Conservation (phyloP, 2,329 filamentous ascomycete genomes). For the Fusarium nematophilum region DNA sequence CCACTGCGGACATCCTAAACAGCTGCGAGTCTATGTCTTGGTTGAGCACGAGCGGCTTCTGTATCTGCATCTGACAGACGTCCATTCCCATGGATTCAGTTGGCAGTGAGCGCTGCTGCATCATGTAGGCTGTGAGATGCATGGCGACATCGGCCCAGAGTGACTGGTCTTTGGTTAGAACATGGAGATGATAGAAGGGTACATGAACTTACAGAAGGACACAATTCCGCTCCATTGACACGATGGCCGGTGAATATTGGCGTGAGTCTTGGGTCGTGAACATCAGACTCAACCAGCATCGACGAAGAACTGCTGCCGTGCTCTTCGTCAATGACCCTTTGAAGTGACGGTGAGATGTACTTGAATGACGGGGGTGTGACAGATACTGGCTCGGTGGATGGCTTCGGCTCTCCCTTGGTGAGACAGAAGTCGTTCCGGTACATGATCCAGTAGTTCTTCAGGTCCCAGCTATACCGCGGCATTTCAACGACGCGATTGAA, state of each 20-base stretch:
- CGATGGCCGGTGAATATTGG: slow-evolving; percentile 33
- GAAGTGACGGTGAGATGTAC: slow-evolving; percentile 35
- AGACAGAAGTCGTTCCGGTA: slow-evolving; percentile 77
- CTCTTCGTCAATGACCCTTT: slow-evolving; percentile 31
- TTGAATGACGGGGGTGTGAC: slow-evolving; percentile 7
- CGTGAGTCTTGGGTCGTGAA: slow-evolving; percentile 22
- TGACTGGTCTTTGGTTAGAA: slow-evolving; percentile 22
- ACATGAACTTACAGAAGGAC: slow-evolving; percentile 49
- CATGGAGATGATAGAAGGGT: too few relatives aligned
- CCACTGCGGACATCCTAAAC: slow-evolving; percentile 28
- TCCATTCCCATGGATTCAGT: slow-evolving; percentile 29
- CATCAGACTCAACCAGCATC: slow-evolving; percentile 30
- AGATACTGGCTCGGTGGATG: neutral
- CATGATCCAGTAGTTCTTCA: slow-evolving; percentile 76
- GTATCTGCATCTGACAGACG: slow-evolving; percentile 31
- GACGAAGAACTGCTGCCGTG: slow-evolving; percentile 15
- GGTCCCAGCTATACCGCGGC: slow-evolving; percentile 77
- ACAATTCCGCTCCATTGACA: slow-evolving; percentile 35
- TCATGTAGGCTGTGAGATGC: slow-evolving; percentile 24
- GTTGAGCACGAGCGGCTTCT: slow-evolving; percentile 36
- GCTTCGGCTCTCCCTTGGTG: slow-evolving; percentile 65
- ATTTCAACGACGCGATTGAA: slow-evolving; percentile 66
- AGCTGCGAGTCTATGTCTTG: slow-evolving; percentile 19
- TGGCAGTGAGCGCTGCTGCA: slow-evolving; percentile 24
- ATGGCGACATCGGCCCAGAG: slow-evolving; percentile 32